These are phyloP conservation scores for Lachnellula hyalina DNA, from an alignment of 2,329 filamentous ascomycete genomes.

Conservation along the genomic window DNA sequence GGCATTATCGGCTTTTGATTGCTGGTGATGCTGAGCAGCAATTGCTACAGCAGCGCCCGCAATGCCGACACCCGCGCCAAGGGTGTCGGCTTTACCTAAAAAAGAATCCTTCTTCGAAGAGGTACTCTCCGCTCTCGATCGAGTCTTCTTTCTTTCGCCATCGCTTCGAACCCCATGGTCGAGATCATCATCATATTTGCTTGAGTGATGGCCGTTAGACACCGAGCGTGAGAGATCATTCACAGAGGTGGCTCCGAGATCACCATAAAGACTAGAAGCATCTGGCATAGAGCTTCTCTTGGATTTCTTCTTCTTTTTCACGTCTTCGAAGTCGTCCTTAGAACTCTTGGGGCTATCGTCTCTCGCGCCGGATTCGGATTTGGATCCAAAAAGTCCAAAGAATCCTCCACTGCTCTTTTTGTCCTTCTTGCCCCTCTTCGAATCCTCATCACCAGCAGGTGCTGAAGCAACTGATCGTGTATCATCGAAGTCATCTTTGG, in stretches of 20 bases:
- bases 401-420: slow-evolving; percentile 40
- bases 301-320: slow-evolving; percentile 30
- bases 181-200: slow-evolving; percentile 19
- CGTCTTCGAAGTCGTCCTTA: slow-evolving; percentile 27
- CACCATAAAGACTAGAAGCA: slow-evolving; percentile 21
- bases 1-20: slow-evolving; percentile 31
- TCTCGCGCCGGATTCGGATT: slow-evolving; percentile 25
- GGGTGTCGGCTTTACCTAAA: slow-evolving; percentile 67
- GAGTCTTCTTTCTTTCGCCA: slow-evolving; percentile 25
- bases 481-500: slow-evolving; percentile 44
- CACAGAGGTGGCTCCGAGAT: slow-evolving; percentile 19
- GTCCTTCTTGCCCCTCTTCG: slow-evolving; percentile 35
- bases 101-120: slow-evolving; percentile 49
- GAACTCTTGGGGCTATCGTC: slow-evolving; percentile 22
- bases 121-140: slow-evolving; percentile 22
- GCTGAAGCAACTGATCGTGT: slow-evolving; percentile 42
- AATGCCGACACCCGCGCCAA: slow-evolving; percentile 64
- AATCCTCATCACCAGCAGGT: slow-evolving; percentile 33
- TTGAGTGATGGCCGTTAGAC: slow-evolving; percentile 24
- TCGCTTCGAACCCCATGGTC: slow-evolving; percentile 20
- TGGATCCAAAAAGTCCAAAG: slow-evolving; percentile 38
- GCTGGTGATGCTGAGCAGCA: slow-evolving; percentile 31
- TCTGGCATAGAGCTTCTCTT: slow-evolving; percentile 29
- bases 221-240: slow-evolving; percentile 20
- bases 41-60: slow-evolving; percentile 41